A percentile compares a stretch with the other conserved stretches of the same genome.
Conservation (phyloP, 2,329 filamentous ascomycete genomes). For the Curvularia verruculosa region DNA sequence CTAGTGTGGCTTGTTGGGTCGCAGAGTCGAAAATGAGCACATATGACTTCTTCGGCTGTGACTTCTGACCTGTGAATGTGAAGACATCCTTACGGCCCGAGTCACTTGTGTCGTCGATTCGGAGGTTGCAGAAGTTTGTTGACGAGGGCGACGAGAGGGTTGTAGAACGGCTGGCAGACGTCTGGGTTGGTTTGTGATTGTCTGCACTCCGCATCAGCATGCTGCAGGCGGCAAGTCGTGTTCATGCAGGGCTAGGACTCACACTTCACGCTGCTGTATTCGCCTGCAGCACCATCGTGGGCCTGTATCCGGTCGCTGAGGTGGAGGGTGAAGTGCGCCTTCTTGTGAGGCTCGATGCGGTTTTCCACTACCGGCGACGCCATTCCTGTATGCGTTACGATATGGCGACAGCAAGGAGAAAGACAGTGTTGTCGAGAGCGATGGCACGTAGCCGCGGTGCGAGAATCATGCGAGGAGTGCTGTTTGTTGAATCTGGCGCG, state of each 20-base stretch:
- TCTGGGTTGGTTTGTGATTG: slow-evolving; percentile 54
- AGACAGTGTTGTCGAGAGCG: not conserved
- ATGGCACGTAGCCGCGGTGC: not conserved
- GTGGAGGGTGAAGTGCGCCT: slow-evolving; percentile 47
- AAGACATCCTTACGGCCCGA: slow-evolving; percentile 44
- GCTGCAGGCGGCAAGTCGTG: slow-evolving; percentile 16
- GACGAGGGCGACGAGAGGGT: slow-evolving; percentile 33
- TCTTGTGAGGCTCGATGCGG: slow-evolving; percentile 48
- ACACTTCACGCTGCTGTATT: slow-evolving; percentile 47
- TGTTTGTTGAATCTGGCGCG: slow-evolving; percentile 7
- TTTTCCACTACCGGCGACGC: slow-evolving; percentile 47
- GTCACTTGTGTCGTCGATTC: slow-evolving; percentile 34
- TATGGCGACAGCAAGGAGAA: not conserved
- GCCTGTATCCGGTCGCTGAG: slow-evolving; percentile 44
- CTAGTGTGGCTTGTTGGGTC: slow-evolving; percentile 78
- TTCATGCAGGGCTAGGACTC: slow-evolving; percentile 1
- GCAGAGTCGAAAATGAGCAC: slow-evolving; percentile 76
- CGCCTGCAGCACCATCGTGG: slow-evolving; percentile 21
- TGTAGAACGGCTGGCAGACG: slow-evolving; percentile 36
- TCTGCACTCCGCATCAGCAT: slow-evolving; percentile 35
- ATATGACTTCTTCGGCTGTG: slow-evolving; percentile 43
- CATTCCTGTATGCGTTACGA: slow-evolving; percentile 26
- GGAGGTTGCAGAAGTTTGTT: slow-evolving; percentile 37
- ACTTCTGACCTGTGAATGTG: slow-evolving; percentile 50
- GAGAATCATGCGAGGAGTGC: not conserved